Evolutionary conservation across 148 eudicot genomes (phyloP).

Genomic region (Spergularia bocconei): DNA sequence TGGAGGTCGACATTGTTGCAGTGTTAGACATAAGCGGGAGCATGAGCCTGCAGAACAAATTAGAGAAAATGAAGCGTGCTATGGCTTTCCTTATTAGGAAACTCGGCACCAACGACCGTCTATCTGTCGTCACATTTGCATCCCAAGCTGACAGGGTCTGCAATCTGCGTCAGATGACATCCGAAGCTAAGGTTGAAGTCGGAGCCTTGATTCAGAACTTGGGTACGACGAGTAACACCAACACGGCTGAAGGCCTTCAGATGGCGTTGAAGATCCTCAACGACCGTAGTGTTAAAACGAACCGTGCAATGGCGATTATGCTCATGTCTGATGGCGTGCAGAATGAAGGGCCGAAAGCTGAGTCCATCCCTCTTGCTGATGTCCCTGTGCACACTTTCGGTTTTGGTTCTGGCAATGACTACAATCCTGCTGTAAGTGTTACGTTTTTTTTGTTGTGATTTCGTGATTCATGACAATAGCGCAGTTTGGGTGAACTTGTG

Average conservation of each 20-base stretch:
- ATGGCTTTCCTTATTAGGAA: slow-evolving; percentile 21
- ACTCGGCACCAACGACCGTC: slow-evolving; percentile 19
- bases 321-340: slow-evolving; percentile 24
- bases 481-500: no score
- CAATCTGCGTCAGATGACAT: slow-evolving; percentile 10
- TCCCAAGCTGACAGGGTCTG: neutral
- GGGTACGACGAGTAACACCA: neutral
- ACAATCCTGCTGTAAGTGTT: slow-evolving; percentile 19
- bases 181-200: neutral
- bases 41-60: slow-evolving; percentile 13
- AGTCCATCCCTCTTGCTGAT: neutral
- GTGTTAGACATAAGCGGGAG: slow-evolving; percentile 23
- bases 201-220: neutral
- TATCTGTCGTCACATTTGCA: slow-evolving; percentile 23
- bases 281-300: neutral
- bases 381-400: slow-evolving; percentile 26
- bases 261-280: slow-evolving; percentile 19
- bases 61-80: slow-evolving; percentile 17
- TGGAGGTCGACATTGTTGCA: slow-evolving; percentile 19
- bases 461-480: no score
- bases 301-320: slow-evolving; percentile 20
- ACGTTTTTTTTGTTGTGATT: neutral
- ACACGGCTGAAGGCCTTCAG: slow-evolving; percentile 17
- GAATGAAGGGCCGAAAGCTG: slow-evolving; percentile 1
- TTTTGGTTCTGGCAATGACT: slow-evolving; percentile 11